A percentile compares a stretch with the other conserved stretches of the same genome.
These are phyloP conservation scores for Fusarium begoniae DNA, from an alignment of 2,329 filamentous ascomycete species.

Conservation along the genomic window DNA sequence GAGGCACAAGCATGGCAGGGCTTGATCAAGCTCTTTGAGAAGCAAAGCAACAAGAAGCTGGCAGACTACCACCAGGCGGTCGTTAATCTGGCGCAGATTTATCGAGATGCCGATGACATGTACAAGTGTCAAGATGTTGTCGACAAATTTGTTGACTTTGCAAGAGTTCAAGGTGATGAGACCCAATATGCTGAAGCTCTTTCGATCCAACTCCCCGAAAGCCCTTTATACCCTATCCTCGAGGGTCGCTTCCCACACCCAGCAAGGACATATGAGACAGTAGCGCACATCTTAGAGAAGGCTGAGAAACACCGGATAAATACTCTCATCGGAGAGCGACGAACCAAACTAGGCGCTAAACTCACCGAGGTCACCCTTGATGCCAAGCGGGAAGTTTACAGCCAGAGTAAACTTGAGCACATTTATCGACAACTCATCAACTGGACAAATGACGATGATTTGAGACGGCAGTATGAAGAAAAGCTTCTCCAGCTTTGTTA, in stretches of 20 bases:
- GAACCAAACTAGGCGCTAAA: slow-evolving; percentile 86
- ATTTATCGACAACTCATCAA: slow-evolving; percentile 87
- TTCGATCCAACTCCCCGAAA: slow-evolving; percentile 79
- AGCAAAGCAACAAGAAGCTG: slow-evolving; percentile 74
- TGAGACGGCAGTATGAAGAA: slow-evolving; percentile 87
- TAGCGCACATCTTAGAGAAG: slow-evolving; percentile 83
- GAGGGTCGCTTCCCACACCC: slow-evolving; percentile 87
- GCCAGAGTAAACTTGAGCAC: slow-evolving; percentile 78
- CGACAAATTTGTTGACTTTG: slow-evolving; percentile 81
- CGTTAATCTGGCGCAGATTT: slow-evolving; percentile 78
- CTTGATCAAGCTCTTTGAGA: slow-evolving; percentile 85
- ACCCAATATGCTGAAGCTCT: slow-evolving; percentile 80
- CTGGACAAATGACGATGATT: slow-evolving; percentile 88
- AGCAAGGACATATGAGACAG: slow-evolving; percentile 79
- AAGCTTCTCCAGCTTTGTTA: slow-evolving; percentile 85
- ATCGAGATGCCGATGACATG: slow-evolving; percentile 71
- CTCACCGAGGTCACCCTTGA: slow-evolving; percentile 85
- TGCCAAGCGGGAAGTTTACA: slow-evolving; percentile 86
- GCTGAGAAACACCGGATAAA: slow-evolving; percentile 93
- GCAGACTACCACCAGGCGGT: slow-evolving; percentile 78
- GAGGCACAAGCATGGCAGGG: slow-evolving; percentile 94
- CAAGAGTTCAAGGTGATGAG: slow-evolving; percentile 75
- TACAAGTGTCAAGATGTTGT: slow-evolving; percentile 73
- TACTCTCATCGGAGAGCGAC: slow-evolving; percentile 85
- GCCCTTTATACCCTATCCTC: slow-evolving; percentile 80